These are phyloP conservation scores for Dendrobium huoshanense DNA, from an alignment of 106 monocot species.

Conservation along the genomic window DNA sequence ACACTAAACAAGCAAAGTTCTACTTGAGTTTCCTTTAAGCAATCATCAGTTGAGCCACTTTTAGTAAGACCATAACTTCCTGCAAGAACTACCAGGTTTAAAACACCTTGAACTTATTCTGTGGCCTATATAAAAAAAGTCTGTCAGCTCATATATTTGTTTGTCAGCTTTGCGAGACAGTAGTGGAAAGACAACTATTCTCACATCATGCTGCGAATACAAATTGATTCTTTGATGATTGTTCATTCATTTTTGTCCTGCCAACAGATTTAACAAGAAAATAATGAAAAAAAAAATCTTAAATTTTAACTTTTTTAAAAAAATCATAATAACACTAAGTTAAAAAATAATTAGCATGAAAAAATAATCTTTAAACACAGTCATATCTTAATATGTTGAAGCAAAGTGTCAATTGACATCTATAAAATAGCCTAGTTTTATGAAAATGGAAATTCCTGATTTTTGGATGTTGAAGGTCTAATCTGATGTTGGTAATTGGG, in stretches of 20 bases:
- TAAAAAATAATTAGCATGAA: too few species aligned
- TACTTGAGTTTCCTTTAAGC: constrained; percentile 91
- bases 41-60: constrained; percentile 88
- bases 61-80: constrained; percentile 85
- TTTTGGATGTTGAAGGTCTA: too few species aligned
- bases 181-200: neutral
- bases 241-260: constrained; percentile 86
- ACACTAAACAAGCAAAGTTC: neutral
- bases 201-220: constrained; percentile 88
- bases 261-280: constrained; percentile 65
- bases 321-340: neutral
- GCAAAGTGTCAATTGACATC: too few species aligned
- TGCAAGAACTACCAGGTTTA: constrained; percentile 90
- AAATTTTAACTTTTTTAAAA: neutral
- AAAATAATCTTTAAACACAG: too few species aligned
- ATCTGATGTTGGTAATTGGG: too few species aligned
- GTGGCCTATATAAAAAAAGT: constrained; percentile 36
- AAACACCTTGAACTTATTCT: constrained; percentile 80
- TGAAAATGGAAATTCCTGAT: too few species aligned
- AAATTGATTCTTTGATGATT: constrained; percentile 92
- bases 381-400: too few species aligned
- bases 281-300: neutral
- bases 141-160: neutral
- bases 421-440: too few species aligned
- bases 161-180: neutral